Evolutionary conservation across 2,329 filamentous ascomycete species (phyloP).

Genomic region (Cylindrodendrum hubeiense): DNA sequence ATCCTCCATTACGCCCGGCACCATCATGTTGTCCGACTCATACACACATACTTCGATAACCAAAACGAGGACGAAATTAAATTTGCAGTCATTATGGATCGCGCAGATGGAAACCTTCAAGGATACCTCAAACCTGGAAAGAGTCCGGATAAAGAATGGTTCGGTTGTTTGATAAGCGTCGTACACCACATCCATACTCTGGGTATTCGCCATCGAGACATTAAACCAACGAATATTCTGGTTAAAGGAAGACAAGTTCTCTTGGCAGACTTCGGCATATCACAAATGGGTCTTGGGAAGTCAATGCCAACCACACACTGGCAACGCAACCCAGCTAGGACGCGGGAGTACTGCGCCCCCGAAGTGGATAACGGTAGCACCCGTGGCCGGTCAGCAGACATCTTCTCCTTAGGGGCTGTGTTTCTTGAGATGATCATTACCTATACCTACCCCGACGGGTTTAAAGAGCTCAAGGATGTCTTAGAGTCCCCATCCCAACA

Average conservation of each 20-base stretch:
- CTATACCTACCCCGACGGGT: neutral
- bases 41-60: neutral
- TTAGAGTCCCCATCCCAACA: neutral
- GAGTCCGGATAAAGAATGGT: neutral
- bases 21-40: neutral
- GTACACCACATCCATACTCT: neutral
- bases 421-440: slow-evolving; percentile 1
- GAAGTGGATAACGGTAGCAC: slow-evolving; percentile 1
- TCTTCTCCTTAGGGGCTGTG: slow-evolving; percentile 1
- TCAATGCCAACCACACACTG: neutral
- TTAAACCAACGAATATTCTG: neutral
- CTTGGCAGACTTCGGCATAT: slow-evolving; percentile 2
- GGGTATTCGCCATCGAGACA: neutral
- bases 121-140: neutral
- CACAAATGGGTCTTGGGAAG: slow-evolving; percentile 1
- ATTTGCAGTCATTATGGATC: neutral
- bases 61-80: neutral
- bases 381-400: neutral
- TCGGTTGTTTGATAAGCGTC: neutral
- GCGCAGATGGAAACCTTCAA: slow-evolving; percentile 1
- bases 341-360: slow-evolving; percentile 4
- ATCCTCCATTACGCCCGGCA: slow-evolving; percentile 2
- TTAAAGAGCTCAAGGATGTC: neutral
- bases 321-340: neutral
- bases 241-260: neutral